Conservation (phyloP, 306 rosid genomes). For the Quercus gilva region DNA sequence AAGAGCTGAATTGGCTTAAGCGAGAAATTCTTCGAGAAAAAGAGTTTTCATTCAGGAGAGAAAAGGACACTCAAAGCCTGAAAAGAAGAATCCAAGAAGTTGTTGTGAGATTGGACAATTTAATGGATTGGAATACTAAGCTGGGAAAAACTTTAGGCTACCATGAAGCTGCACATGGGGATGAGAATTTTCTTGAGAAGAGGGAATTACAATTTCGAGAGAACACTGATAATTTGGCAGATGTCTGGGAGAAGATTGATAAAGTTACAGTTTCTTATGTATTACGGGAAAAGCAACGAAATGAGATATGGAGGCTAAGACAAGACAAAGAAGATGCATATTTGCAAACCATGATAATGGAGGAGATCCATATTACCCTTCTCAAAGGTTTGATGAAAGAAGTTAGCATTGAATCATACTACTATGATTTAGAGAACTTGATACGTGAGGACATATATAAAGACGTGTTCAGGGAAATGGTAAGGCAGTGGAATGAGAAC, state of each 20-base stretch:
- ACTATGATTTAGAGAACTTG: conserved; percentile 37
- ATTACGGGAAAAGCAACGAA: conserved; percentile 15
- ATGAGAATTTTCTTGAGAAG: conserved; percentile 14
- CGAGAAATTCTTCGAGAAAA: conserved; percentile 38
- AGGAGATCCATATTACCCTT: conserved; percentile 24
- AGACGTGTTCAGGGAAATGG: conserved; percentile 29
- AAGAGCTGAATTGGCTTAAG: conserved; percentile 42
- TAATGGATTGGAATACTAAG: conserved; percentile 38
- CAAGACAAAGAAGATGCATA: conserved; percentile 32
- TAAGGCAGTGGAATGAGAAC: conserved; percentile 44
- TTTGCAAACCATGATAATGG: conserved; percentile 21
- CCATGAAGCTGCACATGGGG: not conserved
- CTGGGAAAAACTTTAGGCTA: conserved; percentile 14
- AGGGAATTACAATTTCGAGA: conserved; percentile 13
- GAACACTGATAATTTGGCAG: conserved; percentile 27
- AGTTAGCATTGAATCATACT: conserved; percentile 4
- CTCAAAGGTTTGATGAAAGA: conserved; percentile 29
- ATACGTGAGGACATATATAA: conserved; percentile 31
- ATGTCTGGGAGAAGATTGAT: conserved; percentile 37
- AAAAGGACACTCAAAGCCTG: conserved; percentile 28
- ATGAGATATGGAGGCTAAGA: conserved; percentile 22
- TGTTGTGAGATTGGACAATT: conserved; percentile 38
- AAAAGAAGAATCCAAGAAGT: conserved; percentile 41
- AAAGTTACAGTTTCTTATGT: conserved; percentile 15
- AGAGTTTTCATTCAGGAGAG: conserved; percentile 27